Base-by-base conservation (phyloP, 2,329 filamentous ascomycete genomes). In the Acrodontium crateriforme region DNA sequence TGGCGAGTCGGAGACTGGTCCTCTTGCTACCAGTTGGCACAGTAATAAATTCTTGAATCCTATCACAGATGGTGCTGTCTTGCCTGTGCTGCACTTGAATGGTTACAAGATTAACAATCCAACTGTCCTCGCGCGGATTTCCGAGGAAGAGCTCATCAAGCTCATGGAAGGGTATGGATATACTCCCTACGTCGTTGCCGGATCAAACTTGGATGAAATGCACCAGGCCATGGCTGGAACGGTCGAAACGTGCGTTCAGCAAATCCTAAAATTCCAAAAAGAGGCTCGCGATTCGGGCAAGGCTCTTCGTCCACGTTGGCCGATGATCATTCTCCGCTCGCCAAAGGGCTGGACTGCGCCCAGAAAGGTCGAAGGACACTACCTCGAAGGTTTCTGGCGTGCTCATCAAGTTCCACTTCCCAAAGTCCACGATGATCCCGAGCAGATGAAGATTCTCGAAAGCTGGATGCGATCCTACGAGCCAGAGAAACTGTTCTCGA, bases 51-150 rank as follows among this genome's bases (percentile, higher is more conserved):
- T 83, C 55, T 64, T 85, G 38, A 83, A 84, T 47, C 79, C 79
- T 4, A 76, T 80, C 41, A 75, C 69, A 0, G 78, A 84, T 44
- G 79, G 79, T 16, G 79, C 78, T 19, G 79, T 85, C 6, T 63
- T 85, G 2, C 79, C 79, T 0, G 72, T 85, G 5, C 64, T 85
- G 8, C 78, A 85, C 51, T 62, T 85, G 18, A 85, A 85, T 43
- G 79, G 79, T 25, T 85, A 84, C 65, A 85, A 85, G 62, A 84
- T 84, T 60, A 80, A 81, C 60, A 81, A 82, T 53, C 77, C 77
- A 6, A 84, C 74, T 4, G 48, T 85, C 1, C 66, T 84, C 10
- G 72, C 78, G 9, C 71, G 79, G 39, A 76, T 85, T 46, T 69
- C 70, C 23, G 77, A 83, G 49, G 69, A 78, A 36, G 79, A 85